These are phyloP conservation scores for Arabidopsis hybrid DNA, from an alignment of 441 rosid species.

Conservation along the genomic window DNA sequence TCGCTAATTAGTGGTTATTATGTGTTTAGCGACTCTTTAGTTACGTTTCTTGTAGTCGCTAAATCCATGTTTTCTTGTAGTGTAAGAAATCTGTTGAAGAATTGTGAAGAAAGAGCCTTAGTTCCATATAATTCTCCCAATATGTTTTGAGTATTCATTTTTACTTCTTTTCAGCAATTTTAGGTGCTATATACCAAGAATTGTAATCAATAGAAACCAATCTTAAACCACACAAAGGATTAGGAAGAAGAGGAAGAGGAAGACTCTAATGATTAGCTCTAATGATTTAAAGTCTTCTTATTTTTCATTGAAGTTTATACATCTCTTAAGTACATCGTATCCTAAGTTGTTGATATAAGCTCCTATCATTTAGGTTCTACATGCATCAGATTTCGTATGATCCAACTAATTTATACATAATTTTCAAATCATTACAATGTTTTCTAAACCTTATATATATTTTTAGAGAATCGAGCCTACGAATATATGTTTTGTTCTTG, in stretches of 20 bases:
- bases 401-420: background rate
- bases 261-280: background rate
- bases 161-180: background rate
- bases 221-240: too few relatives aligned
- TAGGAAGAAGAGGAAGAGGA: too few relatives aligned
- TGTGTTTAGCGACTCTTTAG: too few relatives aligned
- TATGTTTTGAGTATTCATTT: background rate
- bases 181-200: too few relatives aligned
- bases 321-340: background rate
- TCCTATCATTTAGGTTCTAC: background rate
- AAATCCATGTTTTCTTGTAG: too few relatives aligned
- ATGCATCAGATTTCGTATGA: background rate
- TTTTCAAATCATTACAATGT: background rate
- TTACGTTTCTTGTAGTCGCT: too few relatives aligned
- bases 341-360: background rate
- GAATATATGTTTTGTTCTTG: too few relatives aligned
- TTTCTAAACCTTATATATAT: background rate
- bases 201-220: background rate
- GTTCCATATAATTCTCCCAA: background rate
- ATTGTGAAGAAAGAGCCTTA: conserved; percentile 34
- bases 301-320: background rate
- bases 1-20: too few relatives aligned
- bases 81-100: conserved; percentile 68
- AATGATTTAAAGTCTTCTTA: background rate
- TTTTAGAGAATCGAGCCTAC: too few relatives aligned